phyloP scores from a whole-genome alignment of 305 asterid species.

The Andrographis paniculata region DNA sequence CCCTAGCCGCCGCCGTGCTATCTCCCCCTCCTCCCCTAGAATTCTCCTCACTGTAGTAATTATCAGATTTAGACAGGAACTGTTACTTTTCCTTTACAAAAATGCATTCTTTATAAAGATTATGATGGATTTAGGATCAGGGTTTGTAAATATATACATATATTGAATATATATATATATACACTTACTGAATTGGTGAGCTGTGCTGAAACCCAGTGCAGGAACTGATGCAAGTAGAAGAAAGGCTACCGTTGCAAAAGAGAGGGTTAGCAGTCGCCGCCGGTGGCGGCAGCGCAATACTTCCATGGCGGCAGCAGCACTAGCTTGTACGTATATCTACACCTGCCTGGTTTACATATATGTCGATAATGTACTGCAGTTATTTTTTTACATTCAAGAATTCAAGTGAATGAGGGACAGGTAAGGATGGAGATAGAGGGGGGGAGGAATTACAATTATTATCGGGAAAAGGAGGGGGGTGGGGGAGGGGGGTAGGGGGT shows the following conservation, averaged over 20 bases:
- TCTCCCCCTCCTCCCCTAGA: conserved; percentile 17
- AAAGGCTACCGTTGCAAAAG: conserved; percentile 44
- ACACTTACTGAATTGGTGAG: conserved; percentile 41
- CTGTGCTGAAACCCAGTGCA: conserved; percentile 27
- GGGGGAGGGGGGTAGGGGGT: too few relatives aligned
- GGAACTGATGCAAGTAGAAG: conserved; percentile 49
- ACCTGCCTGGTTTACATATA: not conserved
- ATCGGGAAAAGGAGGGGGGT: too few relatives aligned
- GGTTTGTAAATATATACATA: not conserved
- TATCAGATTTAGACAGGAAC: not conserved
- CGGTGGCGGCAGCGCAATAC: conserved; percentile 14
- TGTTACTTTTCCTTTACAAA: not conserved
- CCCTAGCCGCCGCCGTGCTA: conserved; percentile 36
- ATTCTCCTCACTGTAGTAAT: conserved; percentile 11
- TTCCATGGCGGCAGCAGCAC: conserved; percentile 34
- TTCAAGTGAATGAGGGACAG: too few relatives aligned
- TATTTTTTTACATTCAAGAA: too few relatives aligned
- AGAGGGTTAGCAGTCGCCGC: conserved; percentile 30
- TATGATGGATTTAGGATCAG: not conserved
- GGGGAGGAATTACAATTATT: too few relatives aligned
- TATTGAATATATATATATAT: not conserved
- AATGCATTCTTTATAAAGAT: not conserved
- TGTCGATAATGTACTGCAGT: not conserved
- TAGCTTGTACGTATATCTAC: conserved; percentile 2
- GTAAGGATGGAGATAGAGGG: too few relatives aligned